Evolutionary conservation across 768 basidiomycete genomes (phyloP).

Genomic region (Mycena rosella): DNA sequence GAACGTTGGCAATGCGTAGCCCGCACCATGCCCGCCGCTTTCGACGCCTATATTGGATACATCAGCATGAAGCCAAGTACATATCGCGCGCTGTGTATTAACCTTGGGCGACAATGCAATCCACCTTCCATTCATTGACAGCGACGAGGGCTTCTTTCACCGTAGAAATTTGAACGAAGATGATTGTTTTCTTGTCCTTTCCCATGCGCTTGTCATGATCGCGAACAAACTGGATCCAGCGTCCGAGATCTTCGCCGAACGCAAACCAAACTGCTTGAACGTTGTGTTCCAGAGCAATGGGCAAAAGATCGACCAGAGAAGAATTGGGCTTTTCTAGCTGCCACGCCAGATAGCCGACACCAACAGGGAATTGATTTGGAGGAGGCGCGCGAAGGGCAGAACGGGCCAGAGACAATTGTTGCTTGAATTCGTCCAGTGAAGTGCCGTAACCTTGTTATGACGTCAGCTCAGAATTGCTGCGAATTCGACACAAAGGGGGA

Average conservation of each 20-base stretch:
- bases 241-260: constrained; percentile 69
- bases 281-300: constrained; percentile 63
- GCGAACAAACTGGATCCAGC: constrained; percentile 75
- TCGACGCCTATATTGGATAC: constrained; percentile 68
- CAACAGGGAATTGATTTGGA: constrained; percentile 64
- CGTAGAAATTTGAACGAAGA: constrained; percentile 77
- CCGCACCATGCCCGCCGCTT: constrained; percentile 82
- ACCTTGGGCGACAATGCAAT: constrained; percentile 88
- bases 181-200: constrained; percentile 57
- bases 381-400: constrained; percentile 50
- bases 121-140: constrained; percentile 74
- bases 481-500: constrained; percentile 9
- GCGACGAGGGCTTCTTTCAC: constrained; percentile 72
- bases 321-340: constrained; percentile 66
- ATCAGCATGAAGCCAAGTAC: constrained; percentile 9
- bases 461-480: constrained; percentile 21
- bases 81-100: constrained; percentile 14
- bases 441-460: constrained; percentile 57
- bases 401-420: constrained; percentile 69
- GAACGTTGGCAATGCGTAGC: constrained; percentile 68
- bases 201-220: constrained; percentile 60
- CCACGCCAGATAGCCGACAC: constrained; percentile 84
- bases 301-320: constrained; percentile 57
- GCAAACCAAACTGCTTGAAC: constrained; percentile 82
- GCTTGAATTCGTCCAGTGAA: constrained; percentile 56